Base-by-base conservation (phyloP, 441 rosid species). In the Gossypium davidsonii region DNA sequence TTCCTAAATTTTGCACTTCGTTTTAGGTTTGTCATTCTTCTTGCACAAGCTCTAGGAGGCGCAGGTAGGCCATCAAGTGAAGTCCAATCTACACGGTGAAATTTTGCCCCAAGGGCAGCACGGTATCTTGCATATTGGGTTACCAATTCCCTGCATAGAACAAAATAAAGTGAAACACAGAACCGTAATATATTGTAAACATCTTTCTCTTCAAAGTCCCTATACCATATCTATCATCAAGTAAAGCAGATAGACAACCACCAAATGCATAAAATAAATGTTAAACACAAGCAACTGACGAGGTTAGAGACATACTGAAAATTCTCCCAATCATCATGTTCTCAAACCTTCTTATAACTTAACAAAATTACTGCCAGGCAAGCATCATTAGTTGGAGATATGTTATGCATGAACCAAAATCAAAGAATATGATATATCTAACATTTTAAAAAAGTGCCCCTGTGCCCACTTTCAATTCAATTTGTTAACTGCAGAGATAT, bases 81-180 rank as follows among this genome's bases (percentile, higher is more conserved):
- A 68, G 83, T 77, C 99, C 98, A 96, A 74, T 80, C 90, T 39
- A 88, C 85, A 63, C 97, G 93, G 72, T 89, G 90, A 81, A 87
- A 78, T 81, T 89, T 96, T 65, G 94, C 85, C 82, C 99, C 99
- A 75, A 84, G 90, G 75, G 80, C 79, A 58, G 92, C 93, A 51
- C 98, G 93, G 67, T 89, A 83, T 81, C 87, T 89, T 37, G 80
- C 88, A 77, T 93, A 96, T 62, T 82, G 90, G 63, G 83, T 89
- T 82, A 96, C 80, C 77, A 96, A 74, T 81, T 89, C 88, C 93
- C 99, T 96, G 92, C 76, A 73, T 60, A 53, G 70, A 75, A 71
- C 74, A 82, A 5, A 76, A 57, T 73, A 25, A 58, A 2, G 74
- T 78, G 61, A 82, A 78, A 67, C 28, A 42, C 23, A 73, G 76